phyloP scores from a whole-genome alignment of 495 filamentous ascomycete species.

The Penicillium cosmopolitanum region DNA sequence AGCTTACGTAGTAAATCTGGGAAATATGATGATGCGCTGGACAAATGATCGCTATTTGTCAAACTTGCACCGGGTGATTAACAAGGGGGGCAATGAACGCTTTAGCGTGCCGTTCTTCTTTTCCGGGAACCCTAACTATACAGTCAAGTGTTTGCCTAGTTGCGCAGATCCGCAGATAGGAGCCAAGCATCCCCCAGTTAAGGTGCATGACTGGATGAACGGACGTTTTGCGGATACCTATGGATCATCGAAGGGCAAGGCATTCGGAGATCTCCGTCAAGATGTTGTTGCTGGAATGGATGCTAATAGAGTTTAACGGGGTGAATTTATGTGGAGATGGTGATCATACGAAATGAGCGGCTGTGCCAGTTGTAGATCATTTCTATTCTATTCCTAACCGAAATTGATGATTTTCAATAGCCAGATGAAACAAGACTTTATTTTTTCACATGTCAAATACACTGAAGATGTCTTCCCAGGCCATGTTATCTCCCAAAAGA shows the following conservation, averaged over 20 bases:
- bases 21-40: constrained; percentile 45
- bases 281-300: constrained; percentile 5
- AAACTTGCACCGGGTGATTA: constrained; percentile 38
- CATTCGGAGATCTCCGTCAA: constrained; percentile 14
- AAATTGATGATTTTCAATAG: background rate
- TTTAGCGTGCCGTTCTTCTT: constrained; percentile 39
- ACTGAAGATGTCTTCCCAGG: constrained; percentile 10
- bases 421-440: background rate
- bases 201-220: constrained; percentile 29
- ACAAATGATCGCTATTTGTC: constrained; percentile 34
- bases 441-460: constrained; percentile 5
- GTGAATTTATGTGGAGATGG: background rate
- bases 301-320: constrained; percentile 4
- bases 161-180: constrained; percentile 16
- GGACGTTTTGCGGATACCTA: constrained; percentile 32
- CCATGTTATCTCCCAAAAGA: background rate
- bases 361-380: constrained; percentile 1
- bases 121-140: constrained; percentile 28
- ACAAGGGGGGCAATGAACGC: constrained; percentile 27
- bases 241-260: constrained; percentile 14
- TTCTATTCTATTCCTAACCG: background rate
- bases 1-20: constrained; percentile 53
- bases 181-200: constrained; percentile 30
- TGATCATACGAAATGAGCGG: constrained; percentile 5
- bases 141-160: constrained; percentile 26